Evolutionary conservation across 2,329 filamentous ascomycete genomes (phyloP).

Genomic region (Ramularia endophylla): DNA sequence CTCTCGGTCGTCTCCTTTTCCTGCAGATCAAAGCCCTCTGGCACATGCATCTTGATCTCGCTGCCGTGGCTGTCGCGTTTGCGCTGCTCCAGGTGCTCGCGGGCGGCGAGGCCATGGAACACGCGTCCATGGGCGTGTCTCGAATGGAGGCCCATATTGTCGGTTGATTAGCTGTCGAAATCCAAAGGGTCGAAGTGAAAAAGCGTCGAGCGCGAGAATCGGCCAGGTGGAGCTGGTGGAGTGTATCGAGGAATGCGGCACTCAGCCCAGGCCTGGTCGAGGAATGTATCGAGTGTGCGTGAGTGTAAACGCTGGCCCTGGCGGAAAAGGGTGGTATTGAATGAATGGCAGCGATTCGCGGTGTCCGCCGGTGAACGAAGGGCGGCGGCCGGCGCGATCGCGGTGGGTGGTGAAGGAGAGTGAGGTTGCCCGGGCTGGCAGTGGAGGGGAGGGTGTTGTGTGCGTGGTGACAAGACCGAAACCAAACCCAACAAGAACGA

Average conservation of each 20-base stretch:
- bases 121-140: slow-evolving; percentile 25
- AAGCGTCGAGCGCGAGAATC: slow-evolving; percentile 2
- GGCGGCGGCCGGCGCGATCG: slow-evolving; percentile 11
- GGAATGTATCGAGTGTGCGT: slow-evolving; percentile 8
- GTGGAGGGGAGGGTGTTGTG: neutral
- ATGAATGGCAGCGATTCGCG: slow-evolving; percentile 11
- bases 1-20: neutral
- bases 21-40: slow-evolving; percentile 19
- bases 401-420: slow-evolving; percentile 1
- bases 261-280: slow-evolving; percentile 10
- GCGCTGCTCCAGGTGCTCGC: slow-evolving; percentile 18
- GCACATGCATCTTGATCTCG: slow-evolving; percentile 22
- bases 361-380: slow-evolving; percentile 18
- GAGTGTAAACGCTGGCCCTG: slow-evolving; percentile 3
- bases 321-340: slow-evolving; percentile 8
- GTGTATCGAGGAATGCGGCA: slow-evolving; percentile 13
- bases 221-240: neutral
- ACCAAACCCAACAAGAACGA: too few species aligned
- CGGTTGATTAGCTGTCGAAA: slow-evolving; percentile 7
- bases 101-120: slow-evolving; percentile 23
- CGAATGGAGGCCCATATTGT: slow-evolving; percentile 27
- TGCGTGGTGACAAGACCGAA: too few species aligned
- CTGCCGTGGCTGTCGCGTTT: slow-evolving; percentile 25
- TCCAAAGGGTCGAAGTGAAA: slow-evolving; percentile 2
- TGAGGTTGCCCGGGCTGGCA: neutral